phyloP scores from a whole-genome alignment of 2,329 filamentous ascomycete species.

The Claviceps lovelessii region DNA sequence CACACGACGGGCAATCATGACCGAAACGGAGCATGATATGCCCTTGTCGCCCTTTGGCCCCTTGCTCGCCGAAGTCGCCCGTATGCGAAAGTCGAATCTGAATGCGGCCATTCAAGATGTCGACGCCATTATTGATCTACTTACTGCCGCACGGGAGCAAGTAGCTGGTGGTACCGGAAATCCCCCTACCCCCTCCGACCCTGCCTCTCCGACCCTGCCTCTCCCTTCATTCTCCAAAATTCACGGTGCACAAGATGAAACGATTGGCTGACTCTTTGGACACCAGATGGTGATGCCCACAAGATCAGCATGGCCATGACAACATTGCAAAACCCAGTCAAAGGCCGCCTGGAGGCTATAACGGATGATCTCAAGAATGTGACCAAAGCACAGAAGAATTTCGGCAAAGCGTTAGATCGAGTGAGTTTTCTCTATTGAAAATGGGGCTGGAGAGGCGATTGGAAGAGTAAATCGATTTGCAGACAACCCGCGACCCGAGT shows the following conservation, averaged over 20 bases:
- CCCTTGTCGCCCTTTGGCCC: conserved; percentile 33
- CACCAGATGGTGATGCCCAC: conserved; percentile 27
- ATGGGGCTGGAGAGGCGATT: not conserved
- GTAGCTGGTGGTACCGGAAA: conserved; percentile 50
- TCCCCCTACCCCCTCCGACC: not conserved
- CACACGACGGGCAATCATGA: conserved; percentile 13
- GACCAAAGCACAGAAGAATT: conserved; percentile 67
- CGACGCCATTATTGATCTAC: conserved; percentile 65
- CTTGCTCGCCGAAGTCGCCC: conserved; percentile 60
- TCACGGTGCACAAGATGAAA: conserved; percentile 1
- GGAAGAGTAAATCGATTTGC: not conserved
- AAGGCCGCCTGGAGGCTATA: conserved; percentile 63
- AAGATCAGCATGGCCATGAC: conserved; percentile 61
- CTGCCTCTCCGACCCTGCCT: not conserved
- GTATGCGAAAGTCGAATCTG: conserved; percentile 54
- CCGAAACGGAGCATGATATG: conserved; percentile 21
- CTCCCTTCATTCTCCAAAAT: not conserved
- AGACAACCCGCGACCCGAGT: too few relatives aligned
- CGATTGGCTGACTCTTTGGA: conserved; percentile 7
- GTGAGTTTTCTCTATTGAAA: conserved; percentile 25
- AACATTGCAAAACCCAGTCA: conserved; percentile 75
- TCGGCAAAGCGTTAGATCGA: conserved; percentile 74
- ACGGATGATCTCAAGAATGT: conserved; percentile 72
- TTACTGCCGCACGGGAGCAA: conserved; percentile 57
- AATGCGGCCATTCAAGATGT: conserved; percentile 62